Percentiles rank a stretch among this genome's conserved stretches.
phyloP scores from a whole-genome alignment of 768 basidiomycete species.

The Lactarius vividus region DNA sequence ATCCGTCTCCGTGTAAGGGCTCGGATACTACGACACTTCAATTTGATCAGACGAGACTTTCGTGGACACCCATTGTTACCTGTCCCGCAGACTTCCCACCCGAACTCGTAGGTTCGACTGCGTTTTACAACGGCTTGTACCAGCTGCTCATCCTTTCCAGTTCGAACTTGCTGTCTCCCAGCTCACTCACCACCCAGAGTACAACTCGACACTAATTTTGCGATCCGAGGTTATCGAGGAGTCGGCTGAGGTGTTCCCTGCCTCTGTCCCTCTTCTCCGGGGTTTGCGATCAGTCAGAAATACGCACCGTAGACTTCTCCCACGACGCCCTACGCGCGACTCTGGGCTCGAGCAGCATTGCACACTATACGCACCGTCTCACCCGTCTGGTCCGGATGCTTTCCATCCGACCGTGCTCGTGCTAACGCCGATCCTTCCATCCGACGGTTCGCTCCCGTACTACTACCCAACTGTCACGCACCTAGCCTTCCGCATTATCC shows the following conservation, averaged over 20 bases:
- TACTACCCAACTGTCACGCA: constrained; percentile 85
- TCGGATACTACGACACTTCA: neutral
- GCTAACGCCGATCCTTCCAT: constrained; percentile 54
- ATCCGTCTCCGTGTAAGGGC: constrained; percentile 12
- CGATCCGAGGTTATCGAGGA: constrained; percentile 69
- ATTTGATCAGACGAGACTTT: neutral
- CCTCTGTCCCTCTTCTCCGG: constrained; percentile 38
- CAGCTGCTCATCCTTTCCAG: constrained; percentile 39
- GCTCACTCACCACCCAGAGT: constrained; percentile 85
- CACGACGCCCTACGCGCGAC: constrained; percentile 78
- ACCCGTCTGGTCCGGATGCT: constrained; percentile 19
- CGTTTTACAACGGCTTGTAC: too few species aligned
- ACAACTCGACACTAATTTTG: constrained; percentile 87
- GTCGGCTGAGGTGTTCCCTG: constrained; percentile 31
- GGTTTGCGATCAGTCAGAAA: constrained; percentile 45
- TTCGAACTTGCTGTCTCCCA: constrained; percentile 72
- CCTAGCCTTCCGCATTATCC: constrained; percentile 76
- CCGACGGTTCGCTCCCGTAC: constrained; percentile 62
- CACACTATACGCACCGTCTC: constrained; percentile 53
- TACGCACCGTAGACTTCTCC: constrained; percentile 67
- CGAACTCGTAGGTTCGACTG: constrained; percentile 32
- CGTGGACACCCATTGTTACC: constrained; percentile 34
- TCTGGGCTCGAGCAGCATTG: constrained; percentile 71
- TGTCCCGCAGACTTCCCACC: constrained; percentile 36
- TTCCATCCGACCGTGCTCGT: constrained; percentile 42